These are phyloP conservation scores for Xylaria acuta DNA, from an alignment of 495 filamentous ascomycete species.

Conservation along the genomic window DNA sequence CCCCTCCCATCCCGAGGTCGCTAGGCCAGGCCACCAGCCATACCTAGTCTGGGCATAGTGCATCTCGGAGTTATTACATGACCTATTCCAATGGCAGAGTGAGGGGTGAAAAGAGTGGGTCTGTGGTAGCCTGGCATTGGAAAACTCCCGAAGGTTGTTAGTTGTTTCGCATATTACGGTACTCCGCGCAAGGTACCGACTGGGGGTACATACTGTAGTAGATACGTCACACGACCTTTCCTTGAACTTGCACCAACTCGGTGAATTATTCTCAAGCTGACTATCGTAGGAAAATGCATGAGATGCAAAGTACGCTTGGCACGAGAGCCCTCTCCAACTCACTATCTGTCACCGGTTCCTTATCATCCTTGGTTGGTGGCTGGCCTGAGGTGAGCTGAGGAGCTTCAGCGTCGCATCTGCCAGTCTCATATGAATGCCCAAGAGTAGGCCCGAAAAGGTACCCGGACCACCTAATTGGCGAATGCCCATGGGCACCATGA, in stretches of 20 bases:
- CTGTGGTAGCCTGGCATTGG: background rate
- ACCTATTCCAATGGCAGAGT: too few relatives aligned
- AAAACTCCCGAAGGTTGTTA: background rate
- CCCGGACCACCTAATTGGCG: slow-evolving; percentile 13
- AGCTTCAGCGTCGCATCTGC: slow-evolving; percentile 11
- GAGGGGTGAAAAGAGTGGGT: slow-evolving; percentile 2
- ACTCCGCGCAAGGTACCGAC: too few relatives aligned
- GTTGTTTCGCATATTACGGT: background rate
- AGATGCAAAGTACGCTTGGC: background rate
- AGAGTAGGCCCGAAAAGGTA: slow-evolving; percentile 22
- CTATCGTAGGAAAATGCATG: background rate
- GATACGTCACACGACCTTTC: background rate
- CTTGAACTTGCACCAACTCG: background rate
- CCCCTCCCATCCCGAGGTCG: slow-evolving; percentile 11
- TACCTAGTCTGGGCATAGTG: background rate
- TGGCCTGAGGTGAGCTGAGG: slow-evolving; percentile 19
- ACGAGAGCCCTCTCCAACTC: background rate
- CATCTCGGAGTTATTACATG: too few relatives aligned
- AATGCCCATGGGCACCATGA: background rate
- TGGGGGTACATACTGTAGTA: background rate
- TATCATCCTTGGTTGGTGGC: slow-evolving; percentile 17
- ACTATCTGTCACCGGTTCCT: background rate
- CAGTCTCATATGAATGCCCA: slow-evolving; percentile 16
- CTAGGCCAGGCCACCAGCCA: slow-evolving; percentile 7
- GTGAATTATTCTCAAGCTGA: background rate